These are phyloP conservation scores for Colletotrichum coccodes DNA, from an alignment of 2,329 filamentous ascomycete species.

Conservation along the genomic window DNA sequence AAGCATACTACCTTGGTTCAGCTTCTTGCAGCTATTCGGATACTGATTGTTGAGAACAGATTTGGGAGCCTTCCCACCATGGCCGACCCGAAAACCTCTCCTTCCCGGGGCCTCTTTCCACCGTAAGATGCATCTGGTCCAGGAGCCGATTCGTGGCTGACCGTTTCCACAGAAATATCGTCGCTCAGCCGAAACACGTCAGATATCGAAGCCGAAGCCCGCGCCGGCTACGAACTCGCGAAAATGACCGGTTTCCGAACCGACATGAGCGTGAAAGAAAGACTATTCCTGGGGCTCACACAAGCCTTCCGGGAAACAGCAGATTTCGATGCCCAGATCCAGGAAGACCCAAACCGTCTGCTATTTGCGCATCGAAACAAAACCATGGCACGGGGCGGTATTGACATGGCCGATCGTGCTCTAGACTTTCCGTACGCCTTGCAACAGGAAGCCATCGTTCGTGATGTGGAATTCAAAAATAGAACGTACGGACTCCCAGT, in stretches of 20 bases:
- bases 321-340: background rate
- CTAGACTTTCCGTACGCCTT: background rate
- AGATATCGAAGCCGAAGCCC: background rate
- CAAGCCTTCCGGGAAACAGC: background rate
- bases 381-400: background rate
- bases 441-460: background rate
- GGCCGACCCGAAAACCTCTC: background rate
- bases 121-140: background rate
- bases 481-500: background rate
- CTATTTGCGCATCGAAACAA: background rate
- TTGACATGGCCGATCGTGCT: background rate
- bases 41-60: background rate
- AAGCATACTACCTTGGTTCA: background rate
- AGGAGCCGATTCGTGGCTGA: background rate
- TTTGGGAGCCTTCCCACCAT: background rate
- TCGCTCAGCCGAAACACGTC: background rate
- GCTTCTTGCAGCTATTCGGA: background rate
- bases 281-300: background rate
- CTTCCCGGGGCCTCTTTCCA: background rate
- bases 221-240: background rate
- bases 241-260: background rate
- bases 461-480: background rate
- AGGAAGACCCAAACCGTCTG: background rate
- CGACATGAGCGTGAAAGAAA: slow-evolving; percentile 12
- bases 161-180: background rate